These are phyloP conservation scores for Aspergillus carbonarius DNA, from an alignment of 2,329 filamentous ascomycete genomes.

Conservation along the genomic window DNA sequence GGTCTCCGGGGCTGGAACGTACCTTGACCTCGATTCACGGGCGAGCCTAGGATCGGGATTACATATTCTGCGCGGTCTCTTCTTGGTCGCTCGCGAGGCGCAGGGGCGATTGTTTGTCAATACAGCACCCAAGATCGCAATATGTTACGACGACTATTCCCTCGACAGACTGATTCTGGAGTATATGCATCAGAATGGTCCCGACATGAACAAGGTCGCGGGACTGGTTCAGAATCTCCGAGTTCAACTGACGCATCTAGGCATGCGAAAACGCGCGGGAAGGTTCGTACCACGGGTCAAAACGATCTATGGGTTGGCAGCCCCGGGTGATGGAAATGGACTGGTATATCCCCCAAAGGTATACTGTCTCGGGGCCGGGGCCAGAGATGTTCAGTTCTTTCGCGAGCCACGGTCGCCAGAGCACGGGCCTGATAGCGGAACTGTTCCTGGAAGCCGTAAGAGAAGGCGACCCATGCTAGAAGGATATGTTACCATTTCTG, in stretches of 20 bases:
- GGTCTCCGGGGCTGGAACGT: not conserved
- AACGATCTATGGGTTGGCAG: not conserved
- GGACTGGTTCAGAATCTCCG: not conserved
- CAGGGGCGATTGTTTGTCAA: not conserved
- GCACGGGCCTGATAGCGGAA: not conserved
- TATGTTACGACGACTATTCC: not conserved
- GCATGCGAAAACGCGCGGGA: not conserved
- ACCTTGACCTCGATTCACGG: not conserved
- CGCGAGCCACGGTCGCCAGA: not conserved
- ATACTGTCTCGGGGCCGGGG: not conserved
- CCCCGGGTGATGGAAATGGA: not conserved
- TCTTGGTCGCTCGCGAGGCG: not conserved
- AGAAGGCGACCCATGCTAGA: not conserved
- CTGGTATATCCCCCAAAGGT: not conserved
- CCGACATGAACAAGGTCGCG: not conserved
- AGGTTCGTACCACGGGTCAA: not conserved
- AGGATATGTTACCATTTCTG: constrained; percentile 19
- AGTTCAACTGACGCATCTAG: not conserved
- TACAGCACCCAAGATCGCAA: not conserved
- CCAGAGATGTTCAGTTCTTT: constrained; percentile 6
- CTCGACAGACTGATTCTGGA: not conserved
- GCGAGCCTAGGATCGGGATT: not conserved
- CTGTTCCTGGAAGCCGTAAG: not conserved
- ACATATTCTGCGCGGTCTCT: not conserved
- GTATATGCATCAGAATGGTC: not conserved